These are phyloP conservation scores for Sporothrix curviconia DNA, from an alignment of 2,329 filamentous ascomycete species.

Conservation along the genomic window DNA sequence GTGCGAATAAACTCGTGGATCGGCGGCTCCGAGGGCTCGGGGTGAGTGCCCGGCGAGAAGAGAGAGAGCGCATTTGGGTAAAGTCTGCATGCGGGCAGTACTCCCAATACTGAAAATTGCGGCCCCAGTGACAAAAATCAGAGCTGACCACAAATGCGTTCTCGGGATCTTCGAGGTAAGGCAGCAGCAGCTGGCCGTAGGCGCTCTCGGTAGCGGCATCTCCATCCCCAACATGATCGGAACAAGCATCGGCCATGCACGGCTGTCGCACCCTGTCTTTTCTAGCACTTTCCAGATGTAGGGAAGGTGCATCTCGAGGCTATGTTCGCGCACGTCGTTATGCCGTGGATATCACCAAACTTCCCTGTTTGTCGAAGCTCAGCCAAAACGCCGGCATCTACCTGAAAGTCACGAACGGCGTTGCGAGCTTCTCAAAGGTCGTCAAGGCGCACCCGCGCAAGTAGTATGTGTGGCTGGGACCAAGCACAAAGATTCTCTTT, in stretches of 20 bases:
- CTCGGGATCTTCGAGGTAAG: conserved; percentile 66
- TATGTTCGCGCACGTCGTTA: conserved; percentile 79
- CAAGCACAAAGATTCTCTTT: conserved; percentile 89
- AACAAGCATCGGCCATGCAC: conserved; percentile 63
- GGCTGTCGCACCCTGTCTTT: conserved; percentile 36
- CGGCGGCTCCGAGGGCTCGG: conserved; percentile 35
- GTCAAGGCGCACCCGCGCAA: conserved; percentile 72
- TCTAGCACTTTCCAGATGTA: conserved; percentile 77
- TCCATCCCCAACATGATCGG: conserved; percentile 82
- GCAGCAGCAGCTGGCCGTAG: conserved; percentile 65
- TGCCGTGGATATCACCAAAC: conserved; percentile 57
- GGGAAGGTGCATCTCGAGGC: conserved; percentile 91
- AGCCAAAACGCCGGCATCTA: conserved; percentile 54
- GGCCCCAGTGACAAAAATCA: conserved; percentile 96
- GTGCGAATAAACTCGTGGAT: conserved; percentile 82
- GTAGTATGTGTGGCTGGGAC: conserved; percentile 84
- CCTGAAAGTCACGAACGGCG: conserved; percentile 61
- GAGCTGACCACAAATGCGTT: conserved; percentile 87
- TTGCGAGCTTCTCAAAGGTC: conserved; percentile 62
- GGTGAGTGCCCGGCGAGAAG: conserved; percentile 23
- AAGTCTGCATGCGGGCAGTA: conserved; percentile 53
- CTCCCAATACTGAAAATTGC: conserved; percentile 74
- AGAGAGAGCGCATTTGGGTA: conserved; percentile 35
- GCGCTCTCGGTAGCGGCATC: conserved; percentile 56
- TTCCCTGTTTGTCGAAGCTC: conserved; percentile 44